A percentile compares a stretch with the other conserved stretches of the same genome.
Evolutionary conservation across 257 asterid species (phyloP).

Genomic region (Vinca minor): DNA sequence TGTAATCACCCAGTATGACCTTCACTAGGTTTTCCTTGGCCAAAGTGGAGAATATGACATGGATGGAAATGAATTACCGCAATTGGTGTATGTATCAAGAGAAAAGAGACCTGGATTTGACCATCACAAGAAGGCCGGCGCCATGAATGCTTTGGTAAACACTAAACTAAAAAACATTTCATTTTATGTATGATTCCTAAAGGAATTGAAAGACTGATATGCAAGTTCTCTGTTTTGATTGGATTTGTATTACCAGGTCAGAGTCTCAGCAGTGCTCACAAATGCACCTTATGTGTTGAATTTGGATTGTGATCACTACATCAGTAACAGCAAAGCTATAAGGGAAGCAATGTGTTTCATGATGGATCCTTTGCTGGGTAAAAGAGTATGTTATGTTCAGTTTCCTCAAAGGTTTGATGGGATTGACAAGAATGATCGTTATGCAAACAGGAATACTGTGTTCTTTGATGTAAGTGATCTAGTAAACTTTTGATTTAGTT

Average conservation of each 20-base stretch:
- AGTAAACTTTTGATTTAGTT: background rate
- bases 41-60: conserved; percentile 20
- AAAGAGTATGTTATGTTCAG: conserved; percentile 19
- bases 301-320: conserved; percentile 23
- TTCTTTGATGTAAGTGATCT: conserved; percentile 18
- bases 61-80: conserved; percentile 23
- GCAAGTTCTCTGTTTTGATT: background rate
- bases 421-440: conserved; percentile 17
- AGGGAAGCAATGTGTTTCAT: conserved; percentile 25
- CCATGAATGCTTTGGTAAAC: conserved; percentile 36
- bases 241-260: conserved; percentile 1
- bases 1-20: background rate
- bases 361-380: conserved; percentile 23
- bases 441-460: conserved; percentile 17
- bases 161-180: background rate
- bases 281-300: conserved; percentile 18
- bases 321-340: conserved; percentile 16
- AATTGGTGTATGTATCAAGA: conserved; percentile 29
- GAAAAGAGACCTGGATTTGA: conserved; percentile 36
- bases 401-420: conserved; percentile 27
- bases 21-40: conserved; percentile 25
- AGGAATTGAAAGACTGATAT: background rate
- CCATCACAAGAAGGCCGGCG: conserved; percentile 39
- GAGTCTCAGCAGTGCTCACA: conserved; percentile 20
- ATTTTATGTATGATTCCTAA: background rate